Conservation (phyloP, 768 basidiomycete genomes). For the Russula abietina region DNA sequence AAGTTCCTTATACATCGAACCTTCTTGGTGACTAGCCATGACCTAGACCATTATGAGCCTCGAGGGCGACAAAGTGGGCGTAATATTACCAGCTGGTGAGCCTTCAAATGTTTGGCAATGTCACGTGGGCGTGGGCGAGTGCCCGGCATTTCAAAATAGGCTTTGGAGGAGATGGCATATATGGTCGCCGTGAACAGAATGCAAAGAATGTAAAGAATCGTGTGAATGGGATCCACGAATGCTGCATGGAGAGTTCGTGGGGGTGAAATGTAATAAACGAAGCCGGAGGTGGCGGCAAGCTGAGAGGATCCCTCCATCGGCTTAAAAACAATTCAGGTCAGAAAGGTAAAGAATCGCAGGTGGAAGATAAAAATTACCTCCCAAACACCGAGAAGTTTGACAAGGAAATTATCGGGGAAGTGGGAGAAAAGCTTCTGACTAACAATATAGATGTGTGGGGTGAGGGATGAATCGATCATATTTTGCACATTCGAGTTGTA, state of each 20-base stretch:
- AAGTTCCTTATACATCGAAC: no score
- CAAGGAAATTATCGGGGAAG: slow-evolving; percentile 88
- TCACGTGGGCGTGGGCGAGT: no score
- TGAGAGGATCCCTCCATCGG: slow-evolving; percentile 93
- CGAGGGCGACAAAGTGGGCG: no score
- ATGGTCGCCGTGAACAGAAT: slow-evolving; percentile 89
- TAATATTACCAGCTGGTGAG: no score
- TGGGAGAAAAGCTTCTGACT: slow-evolving; percentile 90
- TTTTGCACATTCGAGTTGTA: slow-evolving; percentile 99
- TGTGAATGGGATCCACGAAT: slow-evolving; percentile 90
- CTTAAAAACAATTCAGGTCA: slow-evolving; percentile 36
- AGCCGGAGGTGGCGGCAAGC: no score
- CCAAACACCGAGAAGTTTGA: slow-evolving; percentile 92
- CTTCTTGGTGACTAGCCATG: no score
- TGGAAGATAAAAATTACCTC: slow-evolving; percentile 57
- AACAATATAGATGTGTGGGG: slow-evolving; percentile 91
- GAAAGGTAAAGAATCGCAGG: background rate
- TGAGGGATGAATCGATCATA: slow-evolving; percentile 94
- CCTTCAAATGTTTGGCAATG: no score
- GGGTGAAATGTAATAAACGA: no score
- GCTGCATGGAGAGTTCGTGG: slow-evolving; percentile 90
- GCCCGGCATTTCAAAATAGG: no score
- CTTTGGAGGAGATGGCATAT: no score
- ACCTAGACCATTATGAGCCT: no score
- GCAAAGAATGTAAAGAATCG: slow-evolving; percentile 82